phyloP scores from a whole-genome alignment of 805 yeast species.

The Schizosaccharomyces lindneri region DNA sequence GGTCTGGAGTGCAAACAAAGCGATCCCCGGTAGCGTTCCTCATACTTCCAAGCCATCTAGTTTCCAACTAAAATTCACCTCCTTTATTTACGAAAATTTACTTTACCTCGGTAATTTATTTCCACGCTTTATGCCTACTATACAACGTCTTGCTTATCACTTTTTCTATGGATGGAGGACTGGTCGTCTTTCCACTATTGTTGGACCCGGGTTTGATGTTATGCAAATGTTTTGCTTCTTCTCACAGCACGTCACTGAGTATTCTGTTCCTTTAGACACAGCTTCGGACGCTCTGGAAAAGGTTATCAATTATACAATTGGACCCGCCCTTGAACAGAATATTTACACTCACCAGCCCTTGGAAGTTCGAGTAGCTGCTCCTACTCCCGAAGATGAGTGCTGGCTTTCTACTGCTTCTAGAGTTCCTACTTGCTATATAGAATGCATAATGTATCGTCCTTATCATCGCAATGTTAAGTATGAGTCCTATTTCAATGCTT shows the following conservation, averaged over 20 bases:
- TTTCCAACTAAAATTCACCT: constrained; percentile 33
- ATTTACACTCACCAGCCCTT: constrained; percentile 86
- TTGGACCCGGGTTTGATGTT: constrained; percentile 62
- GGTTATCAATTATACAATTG: constrained; percentile 7
- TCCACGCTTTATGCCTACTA: constrained; percentile 58
- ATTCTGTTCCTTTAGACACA: constrained; percentile 74
- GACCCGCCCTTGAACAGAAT: constrained; percentile 14
- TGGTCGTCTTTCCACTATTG: constrained; percentile 34
- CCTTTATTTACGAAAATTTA: constrained; percentile 59
- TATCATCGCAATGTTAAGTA: constrained; percentile 42
- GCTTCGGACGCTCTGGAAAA: constrained; percentile 45
- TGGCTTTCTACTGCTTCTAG: constrained; percentile 5
- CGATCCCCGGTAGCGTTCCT: constrained; percentile 31
- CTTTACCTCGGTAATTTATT: constrained; percentile 48
- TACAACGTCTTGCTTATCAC: constrained; percentile 63
- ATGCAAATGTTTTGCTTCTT: constrained; percentile 88
- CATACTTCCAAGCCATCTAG: not conserved
- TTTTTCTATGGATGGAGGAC: constrained; percentile 46
- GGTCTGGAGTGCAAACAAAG: constrained; percentile 70
- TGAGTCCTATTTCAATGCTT: constrained; percentile 50
- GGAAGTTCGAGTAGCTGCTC: constrained; percentile 81
- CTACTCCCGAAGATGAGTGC: constrained; percentile 16
- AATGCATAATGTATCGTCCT: constrained; percentile 94
- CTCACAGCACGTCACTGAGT: constrained; percentile 82
- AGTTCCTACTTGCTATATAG: constrained; percentile 25